These are phyloP conservation scores for Hypholoma sublateritium DNA, from an alignment of 768 basidiomycete species.

Conservation along the genomic window DNA sequence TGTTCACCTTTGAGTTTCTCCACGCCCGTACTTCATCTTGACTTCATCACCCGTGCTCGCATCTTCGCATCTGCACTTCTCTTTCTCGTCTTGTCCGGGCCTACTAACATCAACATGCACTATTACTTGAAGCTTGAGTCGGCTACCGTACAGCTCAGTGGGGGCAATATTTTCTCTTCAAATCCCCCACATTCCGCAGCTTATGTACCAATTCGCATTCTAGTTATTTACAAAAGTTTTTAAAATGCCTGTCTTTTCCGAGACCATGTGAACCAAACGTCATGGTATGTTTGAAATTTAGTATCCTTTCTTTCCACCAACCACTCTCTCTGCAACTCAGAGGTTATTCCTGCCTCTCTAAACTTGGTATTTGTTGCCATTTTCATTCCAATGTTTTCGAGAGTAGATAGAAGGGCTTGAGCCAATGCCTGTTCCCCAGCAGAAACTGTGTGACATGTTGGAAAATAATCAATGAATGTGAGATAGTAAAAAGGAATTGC, in stretches of 20 bases:
- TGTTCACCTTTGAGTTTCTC: background rate
- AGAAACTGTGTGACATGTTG: too few relatives aligned
- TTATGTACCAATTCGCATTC: too few relatives aligned
- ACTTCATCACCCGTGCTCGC: too few relatives aligned
- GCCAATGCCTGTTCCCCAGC: background rate
- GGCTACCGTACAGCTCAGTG: too few relatives aligned
- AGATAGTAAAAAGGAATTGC: too few relatives aligned
- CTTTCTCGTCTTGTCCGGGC: background rate
- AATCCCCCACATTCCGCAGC: too few relatives aligned
- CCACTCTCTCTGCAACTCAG: background rate
- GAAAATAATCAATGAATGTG: too few relatives aligned
- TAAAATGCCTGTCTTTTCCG: background rate
- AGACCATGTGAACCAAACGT: background rate
- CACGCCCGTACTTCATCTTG: slow-evolving; percentile 3
- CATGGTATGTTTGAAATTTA: background rate
- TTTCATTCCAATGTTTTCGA: background rate
- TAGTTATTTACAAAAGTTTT: too few relatives aligned
- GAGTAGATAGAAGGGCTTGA: background rate
- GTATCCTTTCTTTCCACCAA: background rate
- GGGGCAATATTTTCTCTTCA: too few relatives aligned
- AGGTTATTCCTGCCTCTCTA: background rate
- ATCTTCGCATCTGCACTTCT: slow-evolving; percentile 10
- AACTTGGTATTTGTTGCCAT: background rate
- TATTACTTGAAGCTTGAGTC: slow-evolving; percentile 19
- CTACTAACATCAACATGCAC: slow-evolving; percentile 6